Conservation (phyloP, 2,329 filamentous ascomycete genomes). For the Aspergillus hiratsukae region DNA sequence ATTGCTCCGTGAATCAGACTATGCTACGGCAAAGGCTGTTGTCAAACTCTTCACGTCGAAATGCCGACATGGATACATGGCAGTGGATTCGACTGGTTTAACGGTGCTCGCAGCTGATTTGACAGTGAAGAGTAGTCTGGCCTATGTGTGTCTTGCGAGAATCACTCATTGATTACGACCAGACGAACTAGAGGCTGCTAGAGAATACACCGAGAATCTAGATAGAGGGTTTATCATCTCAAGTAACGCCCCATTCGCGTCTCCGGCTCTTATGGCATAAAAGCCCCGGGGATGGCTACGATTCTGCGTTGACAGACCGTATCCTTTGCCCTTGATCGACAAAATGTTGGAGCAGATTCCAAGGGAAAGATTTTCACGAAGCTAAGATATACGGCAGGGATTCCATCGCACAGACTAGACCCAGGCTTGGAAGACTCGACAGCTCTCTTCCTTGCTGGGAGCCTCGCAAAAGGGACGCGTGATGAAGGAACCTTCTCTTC, state of each 20-base stretch:
- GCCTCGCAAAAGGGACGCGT: too few relatives aligned
- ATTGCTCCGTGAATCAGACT: too few relatives aligned
- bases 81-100: too few relatives aligned
- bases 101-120: too few relatives aligned
- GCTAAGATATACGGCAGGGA: constrained; percentile 15
- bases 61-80: too few relatives aligned
- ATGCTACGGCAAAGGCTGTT: too few relatives aligned
- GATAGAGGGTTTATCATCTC: not conserved
- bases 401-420: not conserved
- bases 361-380: constrained; percentile 10
- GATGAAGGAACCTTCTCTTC: too few relatives aligned
- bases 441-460: too few relatives aligned
- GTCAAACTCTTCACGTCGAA: too few relatives aligned
- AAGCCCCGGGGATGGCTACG: not conserved
- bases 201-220: not conserved
- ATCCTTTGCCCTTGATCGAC: constrained; percentile 20
- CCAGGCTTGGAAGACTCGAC: not conserved
- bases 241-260: not conserved
- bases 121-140: too few relatives aligned
- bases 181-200: not conserved
- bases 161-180: too few relatives aligned
- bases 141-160: too few relatives aligned
- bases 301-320: constrained; percentile 11
- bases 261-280: not conserved
- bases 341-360: constrained; percentile 17